These are phyloP conservation scores for Luzula sylvatica DNA, from an alignment of 176 grass and related monocot species.

Conservation along the genomic window DNA sequence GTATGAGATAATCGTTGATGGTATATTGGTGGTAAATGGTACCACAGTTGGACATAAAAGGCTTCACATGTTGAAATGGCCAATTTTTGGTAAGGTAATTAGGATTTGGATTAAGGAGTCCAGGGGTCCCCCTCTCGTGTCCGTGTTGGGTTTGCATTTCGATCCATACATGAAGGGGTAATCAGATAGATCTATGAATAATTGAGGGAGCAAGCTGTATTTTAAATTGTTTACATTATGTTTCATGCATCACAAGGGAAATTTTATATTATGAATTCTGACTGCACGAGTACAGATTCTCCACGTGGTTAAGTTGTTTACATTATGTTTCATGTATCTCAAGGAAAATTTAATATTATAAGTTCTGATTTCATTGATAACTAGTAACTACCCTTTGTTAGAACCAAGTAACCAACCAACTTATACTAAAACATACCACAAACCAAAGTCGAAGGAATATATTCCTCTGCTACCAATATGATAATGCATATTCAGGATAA, in stretches of 20 bases:
- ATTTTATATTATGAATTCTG: too few relatives aligned
- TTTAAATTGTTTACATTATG: background rate
- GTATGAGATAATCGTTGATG: constrained; percentile 56
- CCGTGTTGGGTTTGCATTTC: constrained; percentile 64
- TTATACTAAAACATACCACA: too few relatives aligned
- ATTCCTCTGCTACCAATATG: too few relatives aligned
- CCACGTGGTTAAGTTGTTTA: background rate
- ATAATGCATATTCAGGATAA: too few relatives aligned
- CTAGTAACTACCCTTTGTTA: too few relatives aligned
- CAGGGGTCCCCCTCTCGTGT: constrained; percentile 52
- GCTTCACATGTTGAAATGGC: constrained; percentile 52
- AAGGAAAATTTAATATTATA: too few relatives aligned
- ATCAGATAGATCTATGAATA: constrained; percentile 20
- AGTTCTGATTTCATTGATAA: too few relatives aligned
- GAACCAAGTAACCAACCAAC: too few relatives aligned
- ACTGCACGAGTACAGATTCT: too few relatives aligned
- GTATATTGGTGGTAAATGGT: constrained; percentile 28
- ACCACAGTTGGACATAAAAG: constrained; percentile 84
- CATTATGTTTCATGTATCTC: background rate
- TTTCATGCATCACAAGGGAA: background rate
- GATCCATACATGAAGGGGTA: constrained; percentile 35
- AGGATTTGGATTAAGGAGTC: constrained; percentile 42
- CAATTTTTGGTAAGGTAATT: constrained; percentile 37
- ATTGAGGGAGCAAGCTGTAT: background rate
- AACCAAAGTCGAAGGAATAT: too few relatives aligned